Conservation (phyloP, 2,329 filamentous ascomycete genomes). For the Ophiostoma triangulosporum region DNA sequence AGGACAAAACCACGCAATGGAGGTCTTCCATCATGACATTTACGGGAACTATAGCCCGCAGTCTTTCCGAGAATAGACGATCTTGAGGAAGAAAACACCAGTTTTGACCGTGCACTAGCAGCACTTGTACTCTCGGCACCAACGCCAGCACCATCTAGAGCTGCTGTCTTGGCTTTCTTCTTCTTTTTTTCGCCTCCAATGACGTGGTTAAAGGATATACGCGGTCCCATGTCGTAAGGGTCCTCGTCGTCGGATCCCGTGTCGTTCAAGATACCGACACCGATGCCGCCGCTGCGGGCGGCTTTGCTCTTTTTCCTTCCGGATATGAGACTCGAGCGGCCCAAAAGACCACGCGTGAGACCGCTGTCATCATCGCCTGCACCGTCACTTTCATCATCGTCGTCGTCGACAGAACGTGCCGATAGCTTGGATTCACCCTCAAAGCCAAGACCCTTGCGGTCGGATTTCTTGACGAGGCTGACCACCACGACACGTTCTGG, state of each 20-base stretch:
- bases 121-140: conserved; percentile 27
- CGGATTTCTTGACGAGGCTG: conserved; percentile 48
- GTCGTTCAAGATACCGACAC: conserved; percentile 81
- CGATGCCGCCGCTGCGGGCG: conserved; percentile 45
- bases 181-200: conserved; percentile 76
- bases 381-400: conserved; percentile 27
- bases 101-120: conserved; percentile 32
- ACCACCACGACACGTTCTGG: conserved; percentile 67
- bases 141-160: neutral
- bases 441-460: conserved; percentile 59
- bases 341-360: neutral
- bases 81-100: conserved; percentile 58
- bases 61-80: neutral
- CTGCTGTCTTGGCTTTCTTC: conserved; percentile 38
- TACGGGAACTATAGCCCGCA: conserved; percentile 41
- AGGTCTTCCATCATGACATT: conserved; percentile 71
- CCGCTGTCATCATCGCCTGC: conserved; percentile 29
- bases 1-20: conserved; percentile 72
- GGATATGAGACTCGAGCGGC: conserved; percentile 6
- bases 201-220: conserved; percentile 72
- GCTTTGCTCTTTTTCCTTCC: neutral
- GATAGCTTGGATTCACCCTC: conserved; percentile 41
- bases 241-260: conserved; percentile 92
- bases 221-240: conserved; percentile 81
- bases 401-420: conserved; percentile 18